These are phyloP conservation scores for Picochlorum sp. DNA, from an alignment of 139 green algal genomes.

Conservation along the genomic window DNA sequence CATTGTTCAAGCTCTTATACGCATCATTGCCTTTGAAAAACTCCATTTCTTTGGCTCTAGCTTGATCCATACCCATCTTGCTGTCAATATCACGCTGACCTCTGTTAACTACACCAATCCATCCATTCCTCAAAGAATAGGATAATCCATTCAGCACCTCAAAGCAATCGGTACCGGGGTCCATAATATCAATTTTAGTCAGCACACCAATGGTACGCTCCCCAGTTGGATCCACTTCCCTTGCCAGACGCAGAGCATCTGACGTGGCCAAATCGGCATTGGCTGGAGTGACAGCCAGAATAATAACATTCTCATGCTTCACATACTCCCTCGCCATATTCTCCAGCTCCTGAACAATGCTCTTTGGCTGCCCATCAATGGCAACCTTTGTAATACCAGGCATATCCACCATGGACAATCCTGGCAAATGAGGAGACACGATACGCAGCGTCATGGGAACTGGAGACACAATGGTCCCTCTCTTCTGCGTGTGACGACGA, in stretches of 20 bases:
- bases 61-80: constrained; percentile 28
- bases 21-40: constrained; percentile 67
- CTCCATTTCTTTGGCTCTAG: constrained; percentile 22
- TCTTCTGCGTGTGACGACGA: constrained; percentile 53
- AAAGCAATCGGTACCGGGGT: constrained; percentile 78
- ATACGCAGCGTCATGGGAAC: constrained; percentile 92
- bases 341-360: constrained; percentile 89
- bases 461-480: constrained; percentile 68
- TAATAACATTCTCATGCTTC: constrained; percentile 83
- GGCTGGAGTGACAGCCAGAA: constrained; percentile 91
- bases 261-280: constrained; percentile 95
- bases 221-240: constrained; percentile 76
- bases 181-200: constrained; percentile 97
- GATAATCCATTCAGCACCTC: constrained; percentile 70
- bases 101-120: constrained; percentile 88
- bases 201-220: constrained; percentile 57
- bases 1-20: constrained; percentile 40
- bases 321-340: constrained; percentile 90
- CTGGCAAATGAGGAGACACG: constrained; percentile 78
- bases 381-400: constrained; percentile 92
- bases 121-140: constrained; percentile 72
- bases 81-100: constrained; percentile 83
- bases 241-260: constrained; percentile 89
- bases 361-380: constrained; percentile 87
- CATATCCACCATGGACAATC: constrained; percentile 94